Base-by-base conservation (phyloP, 495 filamentous ascomycete genomes). In the Staphylotrichum longicolle region DNA sequence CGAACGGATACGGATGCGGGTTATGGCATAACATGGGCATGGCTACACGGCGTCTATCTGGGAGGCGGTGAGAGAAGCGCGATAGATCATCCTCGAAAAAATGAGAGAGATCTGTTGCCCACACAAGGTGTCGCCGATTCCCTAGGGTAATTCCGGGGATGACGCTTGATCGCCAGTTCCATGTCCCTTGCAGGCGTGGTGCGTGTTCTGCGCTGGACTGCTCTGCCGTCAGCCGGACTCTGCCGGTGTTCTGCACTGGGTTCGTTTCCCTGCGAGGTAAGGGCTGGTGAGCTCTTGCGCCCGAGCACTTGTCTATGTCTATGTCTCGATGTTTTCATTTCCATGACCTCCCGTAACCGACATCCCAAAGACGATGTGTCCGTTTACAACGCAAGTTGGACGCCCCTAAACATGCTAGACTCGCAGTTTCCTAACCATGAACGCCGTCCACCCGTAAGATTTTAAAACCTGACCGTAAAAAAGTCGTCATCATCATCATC, bases 91-190 rank as follows among this genome's bases (percentile, higher is more conserved):
- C 64, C 57, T 63, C 20, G 63, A 61, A 66, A 66, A 62, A 72
- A 39, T 39, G 37, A 80, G 37, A 82, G 83, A 83, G 78, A 82
- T 80, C 78, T 76, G 82, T 82, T 78, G 74, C 60, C 60, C 79
- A 80, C 76, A 78, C 76, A 81, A 93, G 91, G 91, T 94, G 91
- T 96, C 91, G 90, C 89, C 72, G 88, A 93, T 83, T 91, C 86
- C 83, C 77, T 73, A 51, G 64, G 67, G 70, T 63, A 68, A 67
- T 70, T 63, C 72, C 64, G 69, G 79, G 78, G 88, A 89, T 84
- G 85, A 94, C 68, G 90, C 90, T 96, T 90, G 91, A 96, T 90
- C 85, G 91, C 91, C 91, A 94, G 85, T 79, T 75, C 73, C 66
- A 67, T 68, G 59, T 61, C 56, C 54, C 46, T 58, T 52, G 49